Evolutionary conservation across 2,329 filamentous ascomycete genomes (phyloP), one percentile per base, ranked within the genome.

Genomic region (Pyricularia grisea): DNA sequence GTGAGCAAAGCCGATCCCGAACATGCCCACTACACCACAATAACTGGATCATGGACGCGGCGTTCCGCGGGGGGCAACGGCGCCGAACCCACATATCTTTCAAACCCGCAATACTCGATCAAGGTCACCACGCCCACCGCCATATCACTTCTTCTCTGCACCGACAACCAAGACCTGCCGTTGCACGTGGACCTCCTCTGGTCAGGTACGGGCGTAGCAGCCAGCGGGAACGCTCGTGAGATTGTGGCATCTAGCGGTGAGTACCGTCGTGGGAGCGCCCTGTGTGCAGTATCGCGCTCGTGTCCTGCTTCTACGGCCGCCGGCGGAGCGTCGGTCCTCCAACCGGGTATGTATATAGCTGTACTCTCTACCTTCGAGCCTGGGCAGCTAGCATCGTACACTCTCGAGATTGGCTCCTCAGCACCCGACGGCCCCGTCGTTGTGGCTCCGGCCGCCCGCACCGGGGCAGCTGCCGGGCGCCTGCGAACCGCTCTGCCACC

Each of bases 301-400:
- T 17, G 31, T 4, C 55, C 69, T 2, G 65, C 60, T 3, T 31
- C 67, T 25, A 55, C 66, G 4, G 63, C 36, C 20, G 66, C 67
- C 28, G 17, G 27, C 30, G 23, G 65, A 58, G 60, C 69, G 73
- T 77, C 74, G 75, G 72, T 81, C 25, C 80, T 97, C 23, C 87
- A 89, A 58, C 81, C 87, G 0, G 94, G 94, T 0, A 84, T 84
- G 0, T 99, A 98, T 78, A 97, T 92, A 0, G 84, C 97, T 69
- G 90, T 97, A 7, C 94, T 91, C 76, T 97, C 93, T 2, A 97
- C 94, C 0, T 98, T 96, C 77, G 93, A 97, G 71, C 85, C 90
- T 0, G 90, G 90, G 10, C 92, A 96, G 75, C 82, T 87, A 0
- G 92, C 91, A 3, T 83, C 84, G 66, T 98, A 96, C 75, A 87